Evolutionary conservation across 2,329 filamentous ascomycete genomes (phyloP).

Genomic region (Keithomyces neogunnii): DNA sequence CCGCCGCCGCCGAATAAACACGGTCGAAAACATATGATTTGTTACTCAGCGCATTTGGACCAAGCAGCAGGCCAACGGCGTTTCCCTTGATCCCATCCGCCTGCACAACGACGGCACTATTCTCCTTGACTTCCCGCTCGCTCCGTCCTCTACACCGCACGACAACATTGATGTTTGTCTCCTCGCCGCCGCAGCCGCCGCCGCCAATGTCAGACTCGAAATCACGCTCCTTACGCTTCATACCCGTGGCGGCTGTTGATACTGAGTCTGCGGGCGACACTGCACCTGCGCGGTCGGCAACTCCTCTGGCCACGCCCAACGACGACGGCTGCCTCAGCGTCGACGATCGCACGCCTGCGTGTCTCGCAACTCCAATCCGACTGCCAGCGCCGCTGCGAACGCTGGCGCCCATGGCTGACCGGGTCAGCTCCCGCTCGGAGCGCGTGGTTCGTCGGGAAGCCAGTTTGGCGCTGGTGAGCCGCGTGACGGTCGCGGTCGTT

Average conservation of each 20-base stretch:
- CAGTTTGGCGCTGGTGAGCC: constrained; percentile 2
- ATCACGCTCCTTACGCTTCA: constrained; percentile 82
- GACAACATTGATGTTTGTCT: constrained; percentile 97
- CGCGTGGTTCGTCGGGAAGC: constrained; percentile 9
- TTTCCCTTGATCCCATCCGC: constrained; percentile 86
- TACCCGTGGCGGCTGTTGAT: constrained; percentile 40
- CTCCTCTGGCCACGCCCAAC: constrained; percentile 1
- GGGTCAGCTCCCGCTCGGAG: constrained; percentile 8
- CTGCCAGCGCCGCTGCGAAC: constrained; percentile 3
- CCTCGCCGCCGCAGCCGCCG: constrained; percentile 42
- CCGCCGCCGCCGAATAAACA: constrained; percentile 90
- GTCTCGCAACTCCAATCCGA: constrained; percentile 2
- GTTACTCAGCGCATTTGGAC: constrained; percentile 83
- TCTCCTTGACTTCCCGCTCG: constrained; percentile 86
- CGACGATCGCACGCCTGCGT: constrained; percentile 3
- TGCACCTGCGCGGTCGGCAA: constrained; percentile 6
- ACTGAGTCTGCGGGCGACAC: constrained; percentile 59
- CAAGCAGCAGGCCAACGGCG: constrained; percentile 81
- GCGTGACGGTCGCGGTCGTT: not conserved
- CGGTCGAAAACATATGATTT: constrained; percentile 97
- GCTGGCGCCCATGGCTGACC: constrained; percentile 5
- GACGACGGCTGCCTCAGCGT: constrained; percentile 4
- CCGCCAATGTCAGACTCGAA: constrained; percentile 53
- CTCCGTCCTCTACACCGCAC: constrained; percentile 90
- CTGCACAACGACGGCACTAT: constrained; percentile 83